A percentile compares a stretch with the other conserved stretches of the same genome.
phyloP scores from a whole-genome alignment of 345 rosid species.

The Syzygium aqueum region DNA sequence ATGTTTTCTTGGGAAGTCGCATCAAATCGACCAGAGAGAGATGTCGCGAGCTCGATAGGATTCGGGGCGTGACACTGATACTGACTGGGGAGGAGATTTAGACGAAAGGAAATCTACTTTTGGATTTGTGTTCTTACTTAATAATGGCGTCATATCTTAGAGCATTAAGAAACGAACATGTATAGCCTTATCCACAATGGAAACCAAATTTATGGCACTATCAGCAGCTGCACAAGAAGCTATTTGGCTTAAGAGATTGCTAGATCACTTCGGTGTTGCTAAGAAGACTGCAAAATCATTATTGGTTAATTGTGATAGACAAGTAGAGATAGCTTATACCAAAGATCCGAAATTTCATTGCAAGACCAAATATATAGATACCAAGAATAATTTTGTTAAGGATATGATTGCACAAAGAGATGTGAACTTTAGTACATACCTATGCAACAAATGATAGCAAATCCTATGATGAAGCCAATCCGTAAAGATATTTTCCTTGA shows the following conservation, averaged over 20 bases:
- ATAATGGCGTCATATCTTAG: too few species aligned
- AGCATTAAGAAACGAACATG: not conserved
- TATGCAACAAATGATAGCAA: accelerated
- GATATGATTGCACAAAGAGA: not conserved
- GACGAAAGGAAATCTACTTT: too few species aligned
- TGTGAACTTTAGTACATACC: too few species aligned
- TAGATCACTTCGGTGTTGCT: too few species aligned
- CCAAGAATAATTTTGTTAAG: too few species aligned
- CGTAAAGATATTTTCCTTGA: not conserved
- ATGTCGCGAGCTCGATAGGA: too few species aligned
- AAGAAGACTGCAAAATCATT: accelerated
- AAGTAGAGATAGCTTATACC: accelerated
- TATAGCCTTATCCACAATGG: not conserved
- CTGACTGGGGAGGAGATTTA: not conserved
- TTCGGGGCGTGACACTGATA: too few species aligned
- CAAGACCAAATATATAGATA: not conserved
- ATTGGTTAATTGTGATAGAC: not conserved
- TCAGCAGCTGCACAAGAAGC: too few species aligned
- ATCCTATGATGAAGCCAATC: not conserved
- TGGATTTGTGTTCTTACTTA: not conserved
- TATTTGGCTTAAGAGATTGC: too few species aligned
- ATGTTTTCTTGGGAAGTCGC: too few species aligned
- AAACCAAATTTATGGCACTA: not conserved
- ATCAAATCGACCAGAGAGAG: too few species aligned
- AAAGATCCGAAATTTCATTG: not conserved